A percentile compares a stretch with the other conserved stretches of the same genome.
These are phyloP conservation scores for Hirschioporus abietinus DNA, from an alignment of 768 basidiomycete species.

Conservation along the genomic window DNA sequence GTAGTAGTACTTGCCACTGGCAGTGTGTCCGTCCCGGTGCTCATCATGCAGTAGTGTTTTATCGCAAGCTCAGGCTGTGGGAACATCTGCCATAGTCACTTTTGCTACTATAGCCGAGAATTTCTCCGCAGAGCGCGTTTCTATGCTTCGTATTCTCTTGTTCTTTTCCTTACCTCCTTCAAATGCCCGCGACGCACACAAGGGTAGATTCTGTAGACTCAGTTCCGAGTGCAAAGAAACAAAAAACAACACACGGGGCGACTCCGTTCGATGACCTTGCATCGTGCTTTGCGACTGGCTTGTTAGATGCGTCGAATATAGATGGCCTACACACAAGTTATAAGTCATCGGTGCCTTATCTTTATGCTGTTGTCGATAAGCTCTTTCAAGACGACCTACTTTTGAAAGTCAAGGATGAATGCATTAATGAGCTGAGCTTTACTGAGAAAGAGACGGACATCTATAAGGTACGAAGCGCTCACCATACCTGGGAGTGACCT, in stretches of 20 bases:
- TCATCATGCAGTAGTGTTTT: too few relatives aligned
- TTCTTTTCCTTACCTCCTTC: neutral
- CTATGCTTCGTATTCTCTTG: neutral
- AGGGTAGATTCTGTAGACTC: neutral
- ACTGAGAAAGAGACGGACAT: constrained; percentile 97
- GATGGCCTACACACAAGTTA: constrained; percentile 54
- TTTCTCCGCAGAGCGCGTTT: too few relatives aligned
- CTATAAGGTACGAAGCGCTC: constrained; percentile 66
- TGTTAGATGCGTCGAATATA: constrained; percentile 56
- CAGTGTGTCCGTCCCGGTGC: too few relatives aligned
- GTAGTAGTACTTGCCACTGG: too few relatives aligned
- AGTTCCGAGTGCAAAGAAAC: neutral
- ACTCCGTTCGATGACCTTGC: neutral
- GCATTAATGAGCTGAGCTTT: constrained; percentile 71
- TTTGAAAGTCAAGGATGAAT: constrained; percentile 78
- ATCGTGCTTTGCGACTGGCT: constrained; percentile 40
- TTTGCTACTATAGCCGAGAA: too few relatives aligned
- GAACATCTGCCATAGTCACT: too few relatives aligned
- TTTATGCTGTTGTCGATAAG: constrained; percentile 73
- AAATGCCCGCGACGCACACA: neutral
- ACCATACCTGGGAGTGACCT: neutral
- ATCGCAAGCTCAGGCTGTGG: too few relatives aligned
- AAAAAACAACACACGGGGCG: neutral
- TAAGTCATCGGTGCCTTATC: constrained; percentile 61
- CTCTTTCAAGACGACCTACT: constrained; percentile 84